phyloP scores from a whole-genome alignment of 495 filamentous ascomycete species.

The Delitschia confertaspora region DNA sequence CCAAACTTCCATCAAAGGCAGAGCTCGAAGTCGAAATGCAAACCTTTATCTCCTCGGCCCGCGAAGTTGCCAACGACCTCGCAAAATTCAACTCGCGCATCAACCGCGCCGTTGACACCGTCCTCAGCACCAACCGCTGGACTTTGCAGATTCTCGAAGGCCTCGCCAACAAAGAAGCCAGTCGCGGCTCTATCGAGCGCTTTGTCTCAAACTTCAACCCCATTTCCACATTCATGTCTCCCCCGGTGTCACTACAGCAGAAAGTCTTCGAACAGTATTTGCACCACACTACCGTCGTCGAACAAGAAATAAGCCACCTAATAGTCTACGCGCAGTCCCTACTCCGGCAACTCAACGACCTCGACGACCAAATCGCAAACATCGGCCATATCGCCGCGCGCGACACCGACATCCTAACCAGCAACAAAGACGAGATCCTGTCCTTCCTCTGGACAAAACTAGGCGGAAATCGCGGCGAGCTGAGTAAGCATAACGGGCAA shows the following conservation, averaged over 20 bases:
- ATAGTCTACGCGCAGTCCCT: conserved; percentile 59
- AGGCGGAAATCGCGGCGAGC: conserved; percentile 49
- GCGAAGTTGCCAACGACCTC: conserved; percentile 48
- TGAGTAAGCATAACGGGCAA: conserved; percentile 50
- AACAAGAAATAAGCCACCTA: conserved; percentile 53
- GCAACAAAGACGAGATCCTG: conserved; percentile 50
- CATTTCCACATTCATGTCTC: conserved; percentile 51
- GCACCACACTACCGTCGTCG: conserved; percentile 52
- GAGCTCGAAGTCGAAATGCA: conserved; percentile 60
- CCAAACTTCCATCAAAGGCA: conserved; percentile 40
- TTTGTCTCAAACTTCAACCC: conserved; percentile 38
- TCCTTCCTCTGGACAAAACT: conserved; percentile 60
- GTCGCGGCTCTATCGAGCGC: conserved; percentile 34
- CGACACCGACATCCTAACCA: conserved; percentile 42
- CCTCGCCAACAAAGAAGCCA: conserved; percentile 36
- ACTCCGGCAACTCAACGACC: conserved; percentile 46
- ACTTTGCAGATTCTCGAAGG: conserved; percentile 47
- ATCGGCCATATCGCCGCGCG: conserved; percentile 56
- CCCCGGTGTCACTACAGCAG: conserved; percentile 43
- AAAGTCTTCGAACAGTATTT: conserved; percentile 50
- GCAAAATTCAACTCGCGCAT: conserved; percentile 61
- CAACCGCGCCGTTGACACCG: conserved; percentile 57
- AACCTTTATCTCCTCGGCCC: conserved; percentile 54
- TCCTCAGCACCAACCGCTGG: conserved; percentile 58
- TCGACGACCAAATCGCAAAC: conserved; percentile 53